These are phyloP conservation scores for Durusdinium trenchii DNA, from an alignment of 73 alveolate species.

Conservation along the genomic window DNA sequence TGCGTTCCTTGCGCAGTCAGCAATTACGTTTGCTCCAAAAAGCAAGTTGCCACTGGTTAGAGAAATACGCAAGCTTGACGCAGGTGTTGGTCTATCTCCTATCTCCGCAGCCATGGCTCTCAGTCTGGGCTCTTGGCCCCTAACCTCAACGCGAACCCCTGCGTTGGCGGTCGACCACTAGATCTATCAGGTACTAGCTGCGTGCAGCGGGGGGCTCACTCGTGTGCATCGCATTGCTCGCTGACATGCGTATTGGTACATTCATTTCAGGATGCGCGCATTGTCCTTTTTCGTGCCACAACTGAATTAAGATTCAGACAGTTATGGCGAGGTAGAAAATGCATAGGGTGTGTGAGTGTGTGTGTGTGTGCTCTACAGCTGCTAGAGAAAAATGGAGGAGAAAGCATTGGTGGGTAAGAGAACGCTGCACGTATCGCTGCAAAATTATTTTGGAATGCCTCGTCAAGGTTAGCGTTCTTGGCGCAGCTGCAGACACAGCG, in stretches of 20 bases:
- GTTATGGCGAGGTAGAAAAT: too few relatives aligned
- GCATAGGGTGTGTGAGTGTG: too few relatives aligned
- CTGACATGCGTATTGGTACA: background rate
- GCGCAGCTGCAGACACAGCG: conserved; percentile 65
- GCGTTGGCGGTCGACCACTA: conserved; percentile 67
- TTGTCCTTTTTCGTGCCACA: conserved; percentile 16
- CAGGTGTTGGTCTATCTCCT: too few relatives aligned
- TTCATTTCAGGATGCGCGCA: conserved; percentile 3
- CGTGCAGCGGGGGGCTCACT: conserved; percentile 22
- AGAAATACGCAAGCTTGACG: too few relatives aligned
- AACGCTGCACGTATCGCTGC: background rate
- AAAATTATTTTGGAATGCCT: background rate
- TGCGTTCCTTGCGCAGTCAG: too few relatives aligned
- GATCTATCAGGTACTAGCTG: conserved; percentile 64
- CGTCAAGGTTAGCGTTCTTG: background rate
- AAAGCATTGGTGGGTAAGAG: too few relatives aligned
- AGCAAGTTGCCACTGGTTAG: too few relatives aligned
- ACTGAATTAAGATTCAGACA: background rate
- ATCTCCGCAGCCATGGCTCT: conserved; percentile 54
- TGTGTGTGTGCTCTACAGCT: background rate
- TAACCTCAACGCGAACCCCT: conserved; percentile 74
- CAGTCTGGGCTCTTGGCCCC: background rate
- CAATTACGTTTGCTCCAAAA: too few relatives aligned
- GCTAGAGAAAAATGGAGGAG: background rate
- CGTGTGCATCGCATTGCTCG: background rate